phyloP scores from a whole-genome alignment of 768 basidiomycete species.

The Neoboletus brunneissimus region DNA sequence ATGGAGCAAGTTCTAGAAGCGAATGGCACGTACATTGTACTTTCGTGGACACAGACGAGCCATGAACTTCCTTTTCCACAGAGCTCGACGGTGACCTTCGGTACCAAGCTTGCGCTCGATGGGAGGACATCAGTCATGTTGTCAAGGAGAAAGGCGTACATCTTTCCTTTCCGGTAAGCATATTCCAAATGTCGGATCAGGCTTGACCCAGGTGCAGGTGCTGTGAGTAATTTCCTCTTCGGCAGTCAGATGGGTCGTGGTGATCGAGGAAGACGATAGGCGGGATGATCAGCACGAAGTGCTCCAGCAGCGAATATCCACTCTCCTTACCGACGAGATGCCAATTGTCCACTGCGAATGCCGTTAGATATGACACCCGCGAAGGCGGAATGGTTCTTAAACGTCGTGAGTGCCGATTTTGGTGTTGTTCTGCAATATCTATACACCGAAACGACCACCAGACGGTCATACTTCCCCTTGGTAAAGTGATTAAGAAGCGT shows the following conservation, averaged over 20 bases:
- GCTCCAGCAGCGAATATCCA: constrained; percentile 62
- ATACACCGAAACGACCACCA: constrained; percentile 22
- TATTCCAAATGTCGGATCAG: background rate
- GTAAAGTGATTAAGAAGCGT: constrained; percentile 86
- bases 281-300: constrained; percentile 87
- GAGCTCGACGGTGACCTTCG: constrained; percentile 71
- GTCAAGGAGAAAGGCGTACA: constrained; percentile 69
- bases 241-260: constrained; percentile 6
- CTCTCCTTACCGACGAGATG: background rate
- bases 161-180: constrained; percentile 80
- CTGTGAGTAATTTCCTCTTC: constrained; percentile 40
- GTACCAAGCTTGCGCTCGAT: constrained; percentile 73
- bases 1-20: constrained; percentile 68
- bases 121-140: constrained; percentile 74
- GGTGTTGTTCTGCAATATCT: background rate
- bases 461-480: constrained; percentile 83
- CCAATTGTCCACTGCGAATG: constrained; percentile 51
- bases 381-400: constrained; percentile 85
- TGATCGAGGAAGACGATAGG: constrained; percentile 61
- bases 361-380: constrained; percentile 87
- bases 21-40: constrained; percentile 40
- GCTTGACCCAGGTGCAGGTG: constrained; percentile 73
- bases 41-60: background rate
- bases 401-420: constrained; percentile 48
- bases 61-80: constrained; percentile 24